Percentiles rank a stretch among this genome's conserved stretches.
phyloP scores from a whole-genome alignment of 2,329 filamentous ascomycete genomes.

The Arthrinium phaeospermum region DNA sequence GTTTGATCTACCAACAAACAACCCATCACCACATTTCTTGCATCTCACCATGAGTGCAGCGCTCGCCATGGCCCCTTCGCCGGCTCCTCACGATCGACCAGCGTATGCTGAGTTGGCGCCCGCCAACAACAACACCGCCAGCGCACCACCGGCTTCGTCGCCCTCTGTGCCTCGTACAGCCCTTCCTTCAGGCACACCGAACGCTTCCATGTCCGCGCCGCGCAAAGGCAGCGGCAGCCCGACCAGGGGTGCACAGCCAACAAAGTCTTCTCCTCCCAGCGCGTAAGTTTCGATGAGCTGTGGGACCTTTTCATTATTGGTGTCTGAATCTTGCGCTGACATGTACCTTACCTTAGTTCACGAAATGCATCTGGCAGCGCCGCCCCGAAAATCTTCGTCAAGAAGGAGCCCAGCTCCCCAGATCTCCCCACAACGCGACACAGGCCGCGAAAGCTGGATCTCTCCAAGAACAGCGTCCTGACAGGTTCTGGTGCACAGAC shows the following conservation, averaged over 20 bases:
- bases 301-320: too few relatives aligned
- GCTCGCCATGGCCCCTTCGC: conserved; percentile 72
- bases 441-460: conserved; percentile 77
- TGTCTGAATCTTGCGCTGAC: not conserved
- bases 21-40: not conserved
- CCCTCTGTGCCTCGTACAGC: conserved; percentile 52
- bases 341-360: not conserved
- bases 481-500: conserved; percentile 60
- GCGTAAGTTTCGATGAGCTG: conserved; percentile 53
- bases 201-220: conserved; percentile 46
- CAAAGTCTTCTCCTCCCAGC: conserved; percentile 64
- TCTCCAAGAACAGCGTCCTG: conserved; percentile 66
- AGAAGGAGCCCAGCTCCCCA: conserved; percentile 93
- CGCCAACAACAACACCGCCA: conserved; percentile 46
- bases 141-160: conserved; percentile 43
- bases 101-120: conserved; percentile 58
- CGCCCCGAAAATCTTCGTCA: conserved; percentile 84
- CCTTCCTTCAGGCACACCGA: conserved; percentile 47
- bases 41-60: conserved; percentile 66
- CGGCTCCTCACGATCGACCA: conserved; percentile 66
- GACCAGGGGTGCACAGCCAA: conserved; percentile 43
- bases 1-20: not conserved
- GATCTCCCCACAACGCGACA: conserved; percentile 71
- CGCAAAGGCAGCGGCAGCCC: conserved; percentile 63
- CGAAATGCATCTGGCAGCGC: conserved; percentile 18